Conservation (phyloP, 805 yeast genomes). For the Saturnispora besseyi region DNA sequence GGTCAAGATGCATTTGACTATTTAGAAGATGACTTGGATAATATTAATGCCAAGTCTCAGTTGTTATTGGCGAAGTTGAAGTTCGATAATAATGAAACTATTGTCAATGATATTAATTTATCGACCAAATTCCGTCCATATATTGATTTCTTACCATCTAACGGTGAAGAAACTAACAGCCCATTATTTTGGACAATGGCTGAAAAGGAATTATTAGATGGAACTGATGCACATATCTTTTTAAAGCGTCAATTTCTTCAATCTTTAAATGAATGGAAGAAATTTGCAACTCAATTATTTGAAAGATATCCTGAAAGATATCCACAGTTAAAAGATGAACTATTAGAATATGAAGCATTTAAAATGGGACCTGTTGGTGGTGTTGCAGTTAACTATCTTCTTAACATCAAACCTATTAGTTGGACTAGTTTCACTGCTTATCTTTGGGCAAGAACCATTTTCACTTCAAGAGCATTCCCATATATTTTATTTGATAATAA, state of each 20-base stretch:
- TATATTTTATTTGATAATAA: constrained; percentile 41
- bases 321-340: constrained; percentile 16
- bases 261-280: constrained; percentile 55
- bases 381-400: constrained; percentile 13
- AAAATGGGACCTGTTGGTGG: constrained; percentile 16
- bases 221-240: constrained; percentile 61
- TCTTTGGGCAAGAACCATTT: constrained; percentile 65
- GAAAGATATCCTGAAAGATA: constrained; percentile 3
- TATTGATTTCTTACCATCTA: constrained; percentile 37
- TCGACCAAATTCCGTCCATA: constrained; percentile 34
- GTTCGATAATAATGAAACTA: constrained; percentile 24
- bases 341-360: constrained; percentile 20
- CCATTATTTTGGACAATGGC: constrained; percentile 59
- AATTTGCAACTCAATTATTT: constrained; percentile 18
- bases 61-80: constrained; percentile 35
- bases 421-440: constrained; percentile 65
- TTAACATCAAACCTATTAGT: constrained; percentile 19
- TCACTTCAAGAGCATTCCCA: constrained; percentile 78
- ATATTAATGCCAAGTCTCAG: constrained; percentile 30
- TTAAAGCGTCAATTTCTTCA: constrained; percentile 36
- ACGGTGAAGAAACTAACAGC: constrained; percentile 35
- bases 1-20: constrained; percentile 23
- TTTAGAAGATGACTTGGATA: not conserved
- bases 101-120: constrained; percentile 13
- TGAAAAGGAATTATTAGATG: constrained; percentile 45